phyloP scores from a whole-genome alignment of 108 stramenopile species.

The Skeletonema menzelii region DNA sequence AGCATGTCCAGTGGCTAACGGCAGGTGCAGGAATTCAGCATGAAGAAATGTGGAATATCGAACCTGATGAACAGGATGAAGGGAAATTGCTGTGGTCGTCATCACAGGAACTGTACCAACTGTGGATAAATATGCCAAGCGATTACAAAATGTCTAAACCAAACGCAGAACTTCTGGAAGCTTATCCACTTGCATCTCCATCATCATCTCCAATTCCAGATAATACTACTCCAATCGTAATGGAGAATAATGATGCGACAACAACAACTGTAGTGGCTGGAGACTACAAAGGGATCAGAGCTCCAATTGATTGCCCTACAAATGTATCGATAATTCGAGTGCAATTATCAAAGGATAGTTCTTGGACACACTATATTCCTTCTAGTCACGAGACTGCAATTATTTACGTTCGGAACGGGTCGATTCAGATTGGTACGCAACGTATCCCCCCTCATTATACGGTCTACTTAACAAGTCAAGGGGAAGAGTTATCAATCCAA shows the following conservation, averaged over 20 bases:
- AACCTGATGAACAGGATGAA: constrained; percentile 18
- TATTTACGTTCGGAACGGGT: constrained; percentile 67
- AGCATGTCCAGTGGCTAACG: constrained; percentile 78
- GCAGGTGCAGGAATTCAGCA: constrained; percentile 85
- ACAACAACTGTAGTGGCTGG: constrained; percentile 56
- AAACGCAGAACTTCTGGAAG: constrained; percentile 44
- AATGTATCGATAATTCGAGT: constrained; percentile 66
- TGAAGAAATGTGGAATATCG: constrained; percentile 88
- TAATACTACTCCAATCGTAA: constrained; percentile 21
- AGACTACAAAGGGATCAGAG: constrained; percentile 40
- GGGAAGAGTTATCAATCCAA: constrained; percentile 27
- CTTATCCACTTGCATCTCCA: constrained; percentile 3
- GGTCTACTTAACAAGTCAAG: constrained; percentile 43
- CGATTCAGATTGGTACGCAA: constrained; percentile 24
- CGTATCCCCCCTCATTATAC: constrained; percentile 58
- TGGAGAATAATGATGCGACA: constrained; percentile 22
- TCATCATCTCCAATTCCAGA: neutral
- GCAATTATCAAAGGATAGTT: constrained; percentile 30
- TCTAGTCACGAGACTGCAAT: constrained; percentile 56
- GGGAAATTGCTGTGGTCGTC: constrained; percentile 19
- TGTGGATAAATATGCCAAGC: constrained; percentile 82
- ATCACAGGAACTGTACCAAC: constrained; percentile 77
- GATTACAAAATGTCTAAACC: constrained; percentile 58
- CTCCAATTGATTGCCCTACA: constrained; percentile 52
- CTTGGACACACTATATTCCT: constrained; percentile 59